Evolutionary conservation across 495 filamentous ascomycete species (phyloP), one percentile per base, ranked within the genome.

Genomic region (Letharia columbiana): DNA sequence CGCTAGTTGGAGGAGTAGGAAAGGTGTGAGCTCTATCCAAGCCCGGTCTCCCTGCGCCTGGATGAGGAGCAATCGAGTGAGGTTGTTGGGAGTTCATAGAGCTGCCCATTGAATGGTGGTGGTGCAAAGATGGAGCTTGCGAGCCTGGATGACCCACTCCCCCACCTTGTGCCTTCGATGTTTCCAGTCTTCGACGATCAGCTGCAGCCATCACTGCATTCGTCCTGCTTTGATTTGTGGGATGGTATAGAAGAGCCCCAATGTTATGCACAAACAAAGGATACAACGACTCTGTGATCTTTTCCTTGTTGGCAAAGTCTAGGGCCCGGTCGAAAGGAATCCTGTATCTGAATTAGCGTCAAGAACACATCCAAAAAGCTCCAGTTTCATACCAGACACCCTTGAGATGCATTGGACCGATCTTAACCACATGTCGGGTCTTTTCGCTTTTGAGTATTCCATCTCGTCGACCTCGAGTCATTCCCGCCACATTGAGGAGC

Each of bases 281-380:
- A 77, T 98, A 98, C 65, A 98, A 75, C 17, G 90, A 77, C 75
- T 98, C 93, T 0, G 95, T 98, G 69, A 98, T 98, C 78, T 98
- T 97, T 77, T 98, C 94, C 82, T 96, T 97, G 79, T 98, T 98
- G 49, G 94, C 95, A 73, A 98, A 98, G 69, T 98, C 94, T 52
- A 98, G 79, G 3, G 94, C 94, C 62, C 95, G 86, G 66, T 98
- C 95, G 70, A 95, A 98, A 12, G 94, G 94, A 73, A 98, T 98
- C 93, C 93, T 97, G 70, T 28, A 62, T 60, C 15, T 35, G 37
- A 35, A 68, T 69, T 64, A 69, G 41, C 47, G 15, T 33, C 4
- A 7, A 42, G 28, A 23, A 57, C 20, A n/a, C 20, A 31, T 20
- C n/a, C 23, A 23, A 33, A 15, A 18, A 15, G 4, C 18, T 41